Conservation (phyloP, 495 filamentous ascomycete species). For the Aspergillus sclerotioniger region DNA sequence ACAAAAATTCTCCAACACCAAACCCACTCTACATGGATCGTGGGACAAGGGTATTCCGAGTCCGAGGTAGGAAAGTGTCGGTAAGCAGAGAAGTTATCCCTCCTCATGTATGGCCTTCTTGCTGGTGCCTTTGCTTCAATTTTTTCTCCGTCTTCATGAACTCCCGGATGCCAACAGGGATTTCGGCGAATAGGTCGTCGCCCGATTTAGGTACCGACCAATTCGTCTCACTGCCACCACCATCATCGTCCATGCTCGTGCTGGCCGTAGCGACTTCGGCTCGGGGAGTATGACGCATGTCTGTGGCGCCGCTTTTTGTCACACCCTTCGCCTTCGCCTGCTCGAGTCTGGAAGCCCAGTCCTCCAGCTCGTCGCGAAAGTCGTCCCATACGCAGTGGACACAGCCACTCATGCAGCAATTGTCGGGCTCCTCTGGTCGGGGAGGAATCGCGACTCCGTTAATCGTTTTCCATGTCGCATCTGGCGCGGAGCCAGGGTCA, state of each 20-base stretch:
- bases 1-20: too few species aligned
- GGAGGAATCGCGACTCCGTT: conserved; percentile 83
- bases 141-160: conserved; percentile 98
- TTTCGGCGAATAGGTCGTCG: conserved; percentile 67
- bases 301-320: conserved; percentile 18
- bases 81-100: neutral
- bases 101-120: conserved; percentile 26
- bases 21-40: neutral
- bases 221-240: conserved; percentile 67
- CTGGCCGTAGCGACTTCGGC: conserved; percentile 40
- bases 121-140: conserved; percentile 70
- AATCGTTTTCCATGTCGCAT: conserved; percentile 54
- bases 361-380: conserved; percentile 86
- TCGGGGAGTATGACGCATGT: conserved; percentile 37
- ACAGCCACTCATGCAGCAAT: conserved; percentile 98
- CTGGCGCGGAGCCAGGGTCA: conserved; percentile 46
- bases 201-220: conserved; percentile 48
- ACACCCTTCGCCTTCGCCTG: conserved; percentile 49
- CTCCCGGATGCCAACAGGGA: conserved; percentile 91
- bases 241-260: conserved; percentile 76
- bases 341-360: conserved; percentile 64
- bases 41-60: neutral
- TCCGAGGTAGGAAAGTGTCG: neutral
- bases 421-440: conserved; percentile 85
- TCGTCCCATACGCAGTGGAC: conserved; percentile 97